Conservation (phyloP, 2,329 filamentous ascomycete genomes). For the Aschersonia sp. region DNA sequence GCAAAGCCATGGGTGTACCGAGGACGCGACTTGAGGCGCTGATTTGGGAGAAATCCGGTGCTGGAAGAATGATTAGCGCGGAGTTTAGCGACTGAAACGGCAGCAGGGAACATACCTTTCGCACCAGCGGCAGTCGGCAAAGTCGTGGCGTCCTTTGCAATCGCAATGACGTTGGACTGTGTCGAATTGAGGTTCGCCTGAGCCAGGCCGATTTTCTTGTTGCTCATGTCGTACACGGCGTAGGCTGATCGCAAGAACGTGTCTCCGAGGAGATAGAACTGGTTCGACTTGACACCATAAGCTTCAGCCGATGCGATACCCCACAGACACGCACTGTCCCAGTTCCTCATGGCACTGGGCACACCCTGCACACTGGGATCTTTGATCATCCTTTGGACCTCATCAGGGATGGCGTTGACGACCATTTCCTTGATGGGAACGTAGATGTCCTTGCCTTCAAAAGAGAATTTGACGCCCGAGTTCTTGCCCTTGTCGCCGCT, state of each 20-base stretch:
- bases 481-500: slow-evolving; percentile 22
- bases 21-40: background rate
- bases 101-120: background rate
- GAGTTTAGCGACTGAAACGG: background rate
- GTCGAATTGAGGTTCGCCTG: slow-evolving; percentile 35
- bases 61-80: background rate
- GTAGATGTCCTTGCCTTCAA: slow-evolving; percentile 30
- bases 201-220: slow-evolving; percentile 34
- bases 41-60: background rate
- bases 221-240: slow-evolving; percentile 38
- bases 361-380: slow-evolving; percentile 22
- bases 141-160: background rate
- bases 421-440: slow-evolving; percentile 39
- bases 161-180: slow-evolving; percentile 26
- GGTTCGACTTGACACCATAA: slow-evolving; percentile 10
- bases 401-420: slow-evolving; percentile 16
- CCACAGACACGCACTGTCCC: slow-evolving; percentile 32
- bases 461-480: slow-evolving; percentile 35
- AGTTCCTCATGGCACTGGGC: slow-evolving; percentile 17
- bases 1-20: background rate
- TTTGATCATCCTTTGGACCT: slow-evolving; percentile 6
- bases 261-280: slow-evolving; percentile 37
- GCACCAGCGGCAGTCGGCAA: background rate
- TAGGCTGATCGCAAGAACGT: slow-evolving; percentile 43
- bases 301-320: slow-evolving; percentile 31